Base-by-base conservation (phyloP, 306 rosid genomes). In the Prosopis cineraria region DNA sequence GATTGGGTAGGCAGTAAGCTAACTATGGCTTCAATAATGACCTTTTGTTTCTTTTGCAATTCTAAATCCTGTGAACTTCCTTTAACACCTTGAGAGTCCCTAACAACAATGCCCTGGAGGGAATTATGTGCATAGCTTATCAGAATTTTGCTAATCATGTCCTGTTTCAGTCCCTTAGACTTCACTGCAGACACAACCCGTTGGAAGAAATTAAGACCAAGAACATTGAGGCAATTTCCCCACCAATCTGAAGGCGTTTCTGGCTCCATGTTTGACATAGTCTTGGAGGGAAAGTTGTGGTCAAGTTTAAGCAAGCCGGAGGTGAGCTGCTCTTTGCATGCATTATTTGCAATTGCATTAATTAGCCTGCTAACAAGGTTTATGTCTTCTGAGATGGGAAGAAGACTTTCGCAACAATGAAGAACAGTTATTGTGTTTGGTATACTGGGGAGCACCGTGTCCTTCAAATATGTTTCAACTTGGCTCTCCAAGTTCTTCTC, bases 231-330 rank as follows among this genome's bases (percentile, higher is more conserved):
- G 1, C 92, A 85, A 41, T 93, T 91, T 0, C 98, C 99, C 99
- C 99, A 96, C 99, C 99, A 96, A 70, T 96, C 91, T n/a, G 89
- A 82, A 7, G 96, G 99, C 1, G 97, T 92, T 75, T 93, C 99
- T 1, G 96, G 88, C 69, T 94, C 97, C 41, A 88, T 66, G 79
- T 47, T 82, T 60, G 84, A 72, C 52, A 77, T 80, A 17, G 71
- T 60, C 83, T 91, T 90, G 25, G 91, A 39, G 52, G 92, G 89
- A 67, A 84, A 96, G 74, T 86, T 93, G 70, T 91, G 92, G 78
- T 96, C 99, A 17, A 96, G 90, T 80, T 93, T 93, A 66, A 81
- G 84, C 78, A 96, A 85, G 41, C 98, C 98, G 16, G 97, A 86
- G 7, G 97, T 84, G 53, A 96, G 96, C 81, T 96, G 98, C 77